Evolutionary conservation across 345 rosid genomes (phyloP).

Genomic region (Citropsis articulata): DNA sequence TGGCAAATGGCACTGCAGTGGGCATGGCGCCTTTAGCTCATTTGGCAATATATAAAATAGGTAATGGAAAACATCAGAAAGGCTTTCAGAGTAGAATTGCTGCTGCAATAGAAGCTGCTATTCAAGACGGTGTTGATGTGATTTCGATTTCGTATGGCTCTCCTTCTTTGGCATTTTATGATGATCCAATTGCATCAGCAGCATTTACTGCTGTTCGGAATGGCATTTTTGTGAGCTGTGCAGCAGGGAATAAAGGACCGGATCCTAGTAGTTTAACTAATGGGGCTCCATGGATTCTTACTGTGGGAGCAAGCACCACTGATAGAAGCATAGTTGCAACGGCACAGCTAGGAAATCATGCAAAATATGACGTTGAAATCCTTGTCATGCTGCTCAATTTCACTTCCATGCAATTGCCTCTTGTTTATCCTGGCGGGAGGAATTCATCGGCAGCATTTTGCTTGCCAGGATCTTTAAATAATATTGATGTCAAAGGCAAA

Average conservation of each 20-base stretch:
- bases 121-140: conserved; percentile 33
- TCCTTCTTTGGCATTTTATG: conserved; percentile 30
- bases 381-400: conserved; percentile 38
- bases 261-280: conserved; percentile 26
- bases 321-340: conserved; percentile 47
- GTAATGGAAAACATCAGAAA: no score
- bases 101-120: no score
- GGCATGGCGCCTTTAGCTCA: no score
- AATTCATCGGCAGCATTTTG: conserved; percentile 23
- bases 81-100: no score
- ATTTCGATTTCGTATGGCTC: conserved; percentile 51
- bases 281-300: conserved; percentile 53
- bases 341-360: conserved; percentile 39
- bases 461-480: conserved; percentile 25
- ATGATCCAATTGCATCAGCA: conserved; percentile 33
- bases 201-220: conserved; percentile 41
- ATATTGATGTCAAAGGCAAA: conserved; percentile 33
- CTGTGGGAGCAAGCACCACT: conserved; percentile 27
- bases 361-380: conserved; percentile 40
- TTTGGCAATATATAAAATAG: no score
- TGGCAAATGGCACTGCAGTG: no score
- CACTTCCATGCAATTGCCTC: conserved; percentile 29
- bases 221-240: conserved; percentile 54
- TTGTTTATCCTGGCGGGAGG: conserved; percentile 39
- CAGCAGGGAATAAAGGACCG: conserved; percentile 53